Base-by-base conservation (phyloP, 306 rosid species). In the Cucurbita ficifolia region DNA sequence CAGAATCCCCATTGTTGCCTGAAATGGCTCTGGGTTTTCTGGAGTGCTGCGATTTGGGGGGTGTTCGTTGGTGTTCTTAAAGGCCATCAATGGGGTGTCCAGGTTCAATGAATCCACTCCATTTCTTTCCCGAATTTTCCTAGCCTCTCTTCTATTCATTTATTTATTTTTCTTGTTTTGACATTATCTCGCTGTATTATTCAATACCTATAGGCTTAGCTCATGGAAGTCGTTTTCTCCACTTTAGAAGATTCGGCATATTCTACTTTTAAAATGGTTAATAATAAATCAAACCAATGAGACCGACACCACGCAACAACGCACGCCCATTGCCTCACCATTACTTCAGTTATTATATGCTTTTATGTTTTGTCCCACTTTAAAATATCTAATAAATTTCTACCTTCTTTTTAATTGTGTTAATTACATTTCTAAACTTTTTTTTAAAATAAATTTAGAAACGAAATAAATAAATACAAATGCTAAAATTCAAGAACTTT, bases 101-200 rank as follows among this genome's bases (percentile, higher is more conserved):
- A 77, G 80, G 70, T 77, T 77, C 80, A 77, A 69, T 77, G 80
- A 45, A 77, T 58, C 80, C 57, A 0, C 39, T 56, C 21, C 22
- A 22, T 62, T 40, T 54, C 40, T 13, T 4, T 2, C 33, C 12
- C 2, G 8, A 50, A 5, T 50, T 14, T 14, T 10, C 54, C 5
- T 21, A 13, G 18, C 55, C 77, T 5, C 19, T 42, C 56, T 2
- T 67, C 33, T 67, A n/a, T n/a, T 11, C 5, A n/a, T 40, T 40
- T 40, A 0, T 40, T 40, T 40, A 7, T 0, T 40, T 40, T 14
- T 49, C 4, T 45, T 8, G 4, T 68, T 43, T 68, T 22, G 2
- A 10, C 19, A 12, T 29, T 70, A 13, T n/a, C 21, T 16, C 16
- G 1, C 8, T 67, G 21, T 43, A 67, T 40, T 65, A 42, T 63